These are phyloP conservation scores for Penicillium diatomitis DNA, from an alignment of 495 filamentous ascomycete species.

Conservation along the genomic window DNA sequence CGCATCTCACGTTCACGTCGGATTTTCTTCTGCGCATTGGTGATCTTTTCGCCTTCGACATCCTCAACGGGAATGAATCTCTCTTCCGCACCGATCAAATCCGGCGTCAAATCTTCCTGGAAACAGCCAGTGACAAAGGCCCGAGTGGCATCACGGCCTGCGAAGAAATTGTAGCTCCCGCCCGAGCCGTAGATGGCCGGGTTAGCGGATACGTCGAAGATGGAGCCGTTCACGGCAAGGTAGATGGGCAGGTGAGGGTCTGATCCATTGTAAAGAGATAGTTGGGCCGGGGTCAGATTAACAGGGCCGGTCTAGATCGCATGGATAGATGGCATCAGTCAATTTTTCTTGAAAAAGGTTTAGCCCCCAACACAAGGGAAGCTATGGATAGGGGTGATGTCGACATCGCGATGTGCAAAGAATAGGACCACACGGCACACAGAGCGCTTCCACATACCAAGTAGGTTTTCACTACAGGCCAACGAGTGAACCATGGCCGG, in stretches of 20 bases:
- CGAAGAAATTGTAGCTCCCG: conserved; percentile 80
- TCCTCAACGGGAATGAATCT: conserved; percentile 79
- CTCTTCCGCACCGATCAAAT: conserved; percentile 77
- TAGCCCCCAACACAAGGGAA: too few relatives aligned
- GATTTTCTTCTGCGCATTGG: conserved; percentile 45
- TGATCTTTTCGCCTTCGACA: conserved; percentile 37
- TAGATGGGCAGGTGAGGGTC: conserved; percentile 72
- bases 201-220: conserved; percentile 85
- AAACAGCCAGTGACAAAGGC: conserved; percentile 98
- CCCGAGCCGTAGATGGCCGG: conserved; percentile 77
- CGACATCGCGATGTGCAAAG: too few relatives aligned
- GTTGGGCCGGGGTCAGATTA: conserved; percentile 60
- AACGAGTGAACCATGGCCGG: conserved; percentile 58
- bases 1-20: conserved; percentile 45
- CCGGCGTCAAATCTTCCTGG: conserved; percentile 67
- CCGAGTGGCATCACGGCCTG: conserved; percentile 77
- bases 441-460: conserved; percentile 34
- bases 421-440: too few relatives aligned
- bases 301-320: conserved; percentile 42
- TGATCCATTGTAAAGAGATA: conserved; percentile 68
- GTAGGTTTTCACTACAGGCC: conserved; percentile 51
- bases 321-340: not conserved
- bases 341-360: not conserved
- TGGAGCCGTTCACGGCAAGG: conserved; percentile 82
- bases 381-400: too few relatives aligned